Evolutionary conservation across 2,329 filamentous ascomycete genomes (phyloP).

Genomic region (Botrytis deweyae): DNA sequence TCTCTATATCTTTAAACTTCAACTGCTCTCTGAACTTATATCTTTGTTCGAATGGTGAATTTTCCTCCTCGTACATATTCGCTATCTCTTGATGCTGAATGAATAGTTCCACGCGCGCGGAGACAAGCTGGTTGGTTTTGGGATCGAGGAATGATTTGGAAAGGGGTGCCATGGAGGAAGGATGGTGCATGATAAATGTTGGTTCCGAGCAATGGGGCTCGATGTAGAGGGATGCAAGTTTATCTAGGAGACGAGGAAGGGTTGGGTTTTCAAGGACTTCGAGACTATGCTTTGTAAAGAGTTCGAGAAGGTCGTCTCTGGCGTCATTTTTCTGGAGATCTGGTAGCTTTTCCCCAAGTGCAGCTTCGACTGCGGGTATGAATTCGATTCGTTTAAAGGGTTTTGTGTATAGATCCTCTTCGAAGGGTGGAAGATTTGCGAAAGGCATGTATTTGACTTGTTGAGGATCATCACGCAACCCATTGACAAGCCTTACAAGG

Average conservation of each 20-base stretch:
- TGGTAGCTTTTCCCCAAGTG: slow-evolving; percentile 50
- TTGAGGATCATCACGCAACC: slow-evolving; percentile 48
- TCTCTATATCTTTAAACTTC: slow-evolving; percentile 41
- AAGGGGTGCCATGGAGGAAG: slow-evolving; percentile 85
- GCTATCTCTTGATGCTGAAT: slow-evolving; percentile 77
- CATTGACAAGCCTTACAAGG: slow-evolving; percentile 53
- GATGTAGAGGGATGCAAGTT: slow-evolving; percentile 71
- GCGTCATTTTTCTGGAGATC: slow-evolving; percentile 51
- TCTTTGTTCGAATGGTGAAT: slow-evolving; percentile 82
- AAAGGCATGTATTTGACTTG: slow-evolving; percentile 32
- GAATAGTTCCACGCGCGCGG: slow-evolving; percentile 83
- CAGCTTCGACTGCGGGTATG: slow-evolving; percentile 72
- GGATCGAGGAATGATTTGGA: slow-evolving; percentile 81
- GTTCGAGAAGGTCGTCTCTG: slow-evolving; percentile 53
- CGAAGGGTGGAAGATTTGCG: slow-evolving; percentile 46
- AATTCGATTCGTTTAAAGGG: slow-evolving; percentile 75
- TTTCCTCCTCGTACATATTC: slow-evolving; percentile 99
- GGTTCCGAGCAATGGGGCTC: slow-evolving; percentile 73
- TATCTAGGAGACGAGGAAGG: slow-evolving; percentile 74
- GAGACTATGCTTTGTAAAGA: slow-evolving; percentile 53
- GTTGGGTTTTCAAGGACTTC: slow-evolving; percentile 52
- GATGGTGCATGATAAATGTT: slow-evolving; percentile 86
- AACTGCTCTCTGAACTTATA: slow-evolving; percentile 72
- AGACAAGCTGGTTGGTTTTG: slow-evolving; percentile 69
- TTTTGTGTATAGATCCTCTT: slow-evolving; percentile 49